phyloP scores from a whole-genome alignment of 1,284 basidiomycete genomes.

The Agaricales sp. region DNA sequence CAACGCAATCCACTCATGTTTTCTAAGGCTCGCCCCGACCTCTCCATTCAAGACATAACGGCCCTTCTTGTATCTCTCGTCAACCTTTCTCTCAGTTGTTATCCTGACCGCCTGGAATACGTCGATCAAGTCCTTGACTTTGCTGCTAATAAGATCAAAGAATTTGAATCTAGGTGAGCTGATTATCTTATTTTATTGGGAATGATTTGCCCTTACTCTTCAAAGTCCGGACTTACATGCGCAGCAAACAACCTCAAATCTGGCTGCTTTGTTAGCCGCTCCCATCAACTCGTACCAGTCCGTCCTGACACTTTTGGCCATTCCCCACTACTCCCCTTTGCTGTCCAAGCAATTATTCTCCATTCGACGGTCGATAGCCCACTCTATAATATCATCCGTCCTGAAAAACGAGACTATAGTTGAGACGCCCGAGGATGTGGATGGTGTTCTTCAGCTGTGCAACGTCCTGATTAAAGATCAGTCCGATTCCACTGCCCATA shows the following conservation, averaged over 20 bases:
- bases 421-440: constrained; percentile 83
- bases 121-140: constrained; percentile 90
- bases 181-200: constrained; percentile 1
- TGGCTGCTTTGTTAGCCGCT: constrained; percentile 81
- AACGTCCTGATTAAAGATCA: constrained; percentile 87
- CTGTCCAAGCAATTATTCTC: constrained; percentile 80
- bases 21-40: constrained; percentile 79
- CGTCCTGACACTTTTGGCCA: constrained; percentile 85
- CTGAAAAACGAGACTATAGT: constrained; percentile 92
- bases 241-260: constrained; percentile 77
- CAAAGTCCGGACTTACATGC: constrained; percentile 78
- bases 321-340: constrained; percentile 79
- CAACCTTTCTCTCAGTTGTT: constrained; percentile 89
- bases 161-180: constrained; percentile 67
- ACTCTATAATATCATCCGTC: constrained; percentile 85
- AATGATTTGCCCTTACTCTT: constrained; percentile 12
- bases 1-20: constrained; percentile 5
- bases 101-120: constrained; percentile 90
- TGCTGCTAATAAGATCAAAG: constrained; percentile 76
- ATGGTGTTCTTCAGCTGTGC: constrained; percentile 84
- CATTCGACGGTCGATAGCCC: constrained; percentile 82
- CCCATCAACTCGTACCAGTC: constrained; percentile 93
- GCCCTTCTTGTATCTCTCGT: constrained; percentile 88
- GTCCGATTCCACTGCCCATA: constrained; percentile 47
- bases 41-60: constrained; percentile 92